Base-by-base conservation (phyloP, 306 rosid genomes). In the Prunus dulcis region DNA sequence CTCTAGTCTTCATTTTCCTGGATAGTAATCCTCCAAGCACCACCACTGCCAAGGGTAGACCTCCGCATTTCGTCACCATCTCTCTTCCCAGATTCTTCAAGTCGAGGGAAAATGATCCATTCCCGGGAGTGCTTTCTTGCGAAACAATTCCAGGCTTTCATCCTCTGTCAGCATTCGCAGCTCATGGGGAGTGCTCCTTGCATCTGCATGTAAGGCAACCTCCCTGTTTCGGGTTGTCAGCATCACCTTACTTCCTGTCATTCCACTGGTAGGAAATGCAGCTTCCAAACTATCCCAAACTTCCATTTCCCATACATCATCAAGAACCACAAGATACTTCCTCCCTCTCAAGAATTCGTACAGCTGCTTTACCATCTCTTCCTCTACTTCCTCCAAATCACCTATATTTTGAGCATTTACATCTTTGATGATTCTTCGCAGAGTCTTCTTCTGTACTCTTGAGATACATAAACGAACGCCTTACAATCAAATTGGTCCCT, bases 261-360 rank as follows among this genome's bases (percentile, higher is more conserved):
- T 34, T 34, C 43, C 43, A 34, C 43, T 34, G 6, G 9, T 34
- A 6, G 43, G 43, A 34, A 34, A 34, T 34, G 9, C 41, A 34
- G 41, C 41, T 6, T 34, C 41, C 41, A 34, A 34, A 34, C 43
- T 34, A 6, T 67, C 12, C 34, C 56, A 51, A 12, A n/a, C 47
- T 28, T 70, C 74, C 10, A 2, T 69, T 18, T 50, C 2, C 61
- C 73, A 69, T 49, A 50, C 12, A 52, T 69, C 73, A 50, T 69
- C 73, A 69, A 27, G 73, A 20, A 47, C 57, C 73, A 50, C 27
- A 8, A 69, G 15, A 18, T 27, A 27, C 5, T 15, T 69, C 25
- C 13, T 69, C 6, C 11, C 27, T 18, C 9, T 27, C 43, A 17
- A 43, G 2, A 69, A 30, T 19, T 3, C 2, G 4, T 28, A 5